Base-by-base conservation (phyloP, 371 early-diverging fungal species). In the Dinochytrium kinnereticum region DNA sequence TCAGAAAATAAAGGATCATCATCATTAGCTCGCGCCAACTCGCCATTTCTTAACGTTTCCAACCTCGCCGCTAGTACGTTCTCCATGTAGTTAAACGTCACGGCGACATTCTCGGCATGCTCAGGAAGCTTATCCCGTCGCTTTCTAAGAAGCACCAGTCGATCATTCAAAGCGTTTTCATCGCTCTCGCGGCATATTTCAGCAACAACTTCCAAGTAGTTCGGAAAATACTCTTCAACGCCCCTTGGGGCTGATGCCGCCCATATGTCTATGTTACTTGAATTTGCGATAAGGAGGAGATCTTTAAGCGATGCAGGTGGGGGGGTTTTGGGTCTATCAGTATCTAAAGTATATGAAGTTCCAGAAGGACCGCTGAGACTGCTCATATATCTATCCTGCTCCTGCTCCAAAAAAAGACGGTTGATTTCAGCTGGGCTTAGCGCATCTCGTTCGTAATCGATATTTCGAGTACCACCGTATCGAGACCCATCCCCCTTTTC, bases 91-190 rank as follows among this genome's bases (percentile, higher is more conserved):
- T 33, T 15, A 1, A 67, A 2, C 1, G 49, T 50, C 13, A 15
- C 10, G 28, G 21, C 49, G 26, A 26, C 49, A 13, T 17, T 30
- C 10, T 21, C 26, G 44, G 38, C 39, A 37, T 40, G n/a, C n/a
- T 44, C 68, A 21, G 68, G 68, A 1, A 67, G 31, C 49, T 67
- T 67, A 24, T 37, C 38, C 49, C 49, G 38, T 10, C 68, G 68
- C 28, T 28, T 37, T 7, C 31, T n/a, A 24, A 67, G 10, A 24
- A 21, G 39, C 7, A 21, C 21, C 2, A 67, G 24, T 37, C 49
- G 13, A 30, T 30, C 31, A 15, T 21, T 21, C 17, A 67, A 0
- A n/a, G 10, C 31, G 31, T 67, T 50, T 28, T 21, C 49, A 44
- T 15, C 30, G 24, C 21, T 21, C 0, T 67, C 68, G 1, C 7